Base-by-base conservation (phyloP, 106 monocot genomes). In the Allium fistulosum region DNA sequence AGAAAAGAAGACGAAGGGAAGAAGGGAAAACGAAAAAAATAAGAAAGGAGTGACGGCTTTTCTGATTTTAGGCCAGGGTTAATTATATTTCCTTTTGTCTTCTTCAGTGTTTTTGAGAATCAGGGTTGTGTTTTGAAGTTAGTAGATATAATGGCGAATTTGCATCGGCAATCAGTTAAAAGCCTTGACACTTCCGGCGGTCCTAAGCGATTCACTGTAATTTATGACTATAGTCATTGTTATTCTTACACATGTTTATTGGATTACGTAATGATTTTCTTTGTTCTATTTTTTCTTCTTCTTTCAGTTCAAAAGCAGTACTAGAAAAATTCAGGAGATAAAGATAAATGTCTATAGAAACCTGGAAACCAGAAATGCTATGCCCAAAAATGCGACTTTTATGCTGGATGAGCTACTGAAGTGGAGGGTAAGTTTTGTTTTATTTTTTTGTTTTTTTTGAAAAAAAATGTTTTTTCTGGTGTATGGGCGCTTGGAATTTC, bases 321-420 rank as follows among this genome's bases (percentile, higher is more conserved):
- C 81, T 15, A 83, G 88, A 73, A 75, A 86, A 57, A 78, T 97
- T 7, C 80, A 80, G 58, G 88, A 97, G 69, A 97, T 97, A 65
- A 69, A 92, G 59, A 97, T 97, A 68, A 78, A 86, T 61, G 92
- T 97, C 49, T 97, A 82, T 76, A 86, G 80, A 26, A 86, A 81
- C 58, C 85, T 89, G 11, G 79, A 80, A 26, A 72, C 84, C 8
- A 66, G 88, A 7, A 79, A 74, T 63, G 37, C 75, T 1, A 77
- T 86, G 88, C 91, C 96, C 9, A 83, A 88, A 9, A 57, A 51
- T 11, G 82, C 92, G 9, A 84, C 96, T 63, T 97, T 97, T 80
- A 84, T 97, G 50, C 82, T 70, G 1, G 96, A 97, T n/a, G 55
- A 61, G 53, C 86, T 97, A 16, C 9, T 97, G 18, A 49, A 97